These are phyloP conservation scores for Penicillium odoratum DNA, from an alignment of 495 filamentous ascomycete genomes.

Conservation along the genomic window DNA sequence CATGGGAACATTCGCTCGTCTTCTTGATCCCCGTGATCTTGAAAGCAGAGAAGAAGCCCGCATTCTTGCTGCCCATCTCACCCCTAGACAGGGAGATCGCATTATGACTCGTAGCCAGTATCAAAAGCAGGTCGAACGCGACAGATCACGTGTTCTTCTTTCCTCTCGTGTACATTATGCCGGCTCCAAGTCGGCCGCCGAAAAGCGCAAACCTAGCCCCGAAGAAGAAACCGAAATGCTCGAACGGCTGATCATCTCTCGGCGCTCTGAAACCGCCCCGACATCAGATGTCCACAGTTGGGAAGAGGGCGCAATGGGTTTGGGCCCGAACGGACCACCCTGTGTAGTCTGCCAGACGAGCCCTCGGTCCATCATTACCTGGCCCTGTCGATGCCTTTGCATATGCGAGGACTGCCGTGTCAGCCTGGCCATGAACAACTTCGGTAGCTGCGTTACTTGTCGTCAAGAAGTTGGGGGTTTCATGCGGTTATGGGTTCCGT, in stretches of 20 bases:
- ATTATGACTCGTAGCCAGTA: conserved; percentile 82
- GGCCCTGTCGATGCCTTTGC: conserved; percentile 94
- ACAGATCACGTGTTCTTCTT: conserved; percentile 65
- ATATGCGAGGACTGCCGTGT: conserved; percentile 94
- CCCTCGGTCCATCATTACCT: conserved; percentile 88
- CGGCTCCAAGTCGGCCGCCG: conserved; percentile 14
- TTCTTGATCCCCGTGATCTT: conserved; percentile 76
- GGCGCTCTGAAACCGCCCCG: conserved; percentile 36
- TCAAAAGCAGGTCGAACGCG: conserved; percentile 60
- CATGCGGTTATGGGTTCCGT: conserved; percentile 88
- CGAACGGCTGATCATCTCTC: conserved; percentile 76
- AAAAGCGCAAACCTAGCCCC: conserved; percentile 48
- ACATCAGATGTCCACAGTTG: conserved; percentile 46
- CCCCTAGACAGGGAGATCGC: conserved; percentile 42
- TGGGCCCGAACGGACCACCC: conserved; percentile 74
- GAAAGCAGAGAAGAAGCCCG: conserved; percentile 80
- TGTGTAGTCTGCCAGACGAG: conserved; percentile 91
- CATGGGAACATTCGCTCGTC: conserved; percentile 67
- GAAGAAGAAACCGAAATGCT: conserved; percentile 80
- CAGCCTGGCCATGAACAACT: conserved; percentile 94
- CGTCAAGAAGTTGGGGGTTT: conserved; percentile 83
- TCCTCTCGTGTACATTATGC: conserved; percentile 33
- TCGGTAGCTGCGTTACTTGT: conserved; percentile 92
- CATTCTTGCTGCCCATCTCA: conserved; percentile 78
- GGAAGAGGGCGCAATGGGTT: conserved; percentile 65